These are phyloP conservation scores for Podaxis rugospora DNA, from an alignment of 768 basidiomycete species.

Conservation along the genomic window DNA sequence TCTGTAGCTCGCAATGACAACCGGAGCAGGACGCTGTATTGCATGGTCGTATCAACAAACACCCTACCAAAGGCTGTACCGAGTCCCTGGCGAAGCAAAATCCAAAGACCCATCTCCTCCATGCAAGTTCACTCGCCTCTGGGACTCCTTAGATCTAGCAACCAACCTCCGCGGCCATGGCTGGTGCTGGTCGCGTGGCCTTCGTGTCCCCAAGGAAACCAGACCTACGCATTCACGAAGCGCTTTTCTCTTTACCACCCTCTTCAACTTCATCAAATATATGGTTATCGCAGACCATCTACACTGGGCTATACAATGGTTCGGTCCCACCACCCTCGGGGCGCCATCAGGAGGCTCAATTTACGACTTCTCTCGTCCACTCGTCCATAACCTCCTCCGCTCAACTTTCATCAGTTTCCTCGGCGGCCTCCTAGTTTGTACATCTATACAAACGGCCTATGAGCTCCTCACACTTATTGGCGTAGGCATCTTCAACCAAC, in stretches of 20 bases:
- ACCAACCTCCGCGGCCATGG: constrained; percentile 53
- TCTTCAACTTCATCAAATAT: constrained; percentile 28
- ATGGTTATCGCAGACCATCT: constrained; percentile 39
- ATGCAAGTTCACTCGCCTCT: constrained; percentile 5
- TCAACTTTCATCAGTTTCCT: constrained; percentile 40
- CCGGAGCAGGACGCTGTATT: constrained; percentile 31
- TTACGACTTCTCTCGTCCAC: constrained; percentile 34
- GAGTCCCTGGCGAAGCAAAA: constrained; percentile 1
- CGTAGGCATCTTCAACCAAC: constrained; percentile 42
- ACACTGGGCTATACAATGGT: constrained; percentile 42
- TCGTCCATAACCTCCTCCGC: constrained; percentile 32
- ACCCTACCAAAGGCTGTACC: constrained; percentile 25
- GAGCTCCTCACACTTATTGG: constrained; percentile 37
- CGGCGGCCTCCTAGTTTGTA: constrained; percentile 40
- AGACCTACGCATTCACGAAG: constrained; percentile 32
- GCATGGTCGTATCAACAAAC: constrained; percentile 35
- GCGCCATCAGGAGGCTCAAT: constrained; percentile 36
- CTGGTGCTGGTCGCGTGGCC: constrained; percentile 54
- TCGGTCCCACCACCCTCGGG: constrained; percentile 38
- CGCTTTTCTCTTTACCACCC: constrained; percentile 32
- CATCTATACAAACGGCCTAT: constrained; percentile 39
- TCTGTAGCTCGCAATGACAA: constrained; percentile 29
- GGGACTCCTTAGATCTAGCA: constrained; percentile 36
- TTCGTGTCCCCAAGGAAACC: constrained; percentile 37
- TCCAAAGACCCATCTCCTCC: constrained; percentile 11